Evolutionary conservation across 2,329 filamentous ascomycete genomes (phyloP).

Genomic region (Epichloe glyceriae): DNA sequence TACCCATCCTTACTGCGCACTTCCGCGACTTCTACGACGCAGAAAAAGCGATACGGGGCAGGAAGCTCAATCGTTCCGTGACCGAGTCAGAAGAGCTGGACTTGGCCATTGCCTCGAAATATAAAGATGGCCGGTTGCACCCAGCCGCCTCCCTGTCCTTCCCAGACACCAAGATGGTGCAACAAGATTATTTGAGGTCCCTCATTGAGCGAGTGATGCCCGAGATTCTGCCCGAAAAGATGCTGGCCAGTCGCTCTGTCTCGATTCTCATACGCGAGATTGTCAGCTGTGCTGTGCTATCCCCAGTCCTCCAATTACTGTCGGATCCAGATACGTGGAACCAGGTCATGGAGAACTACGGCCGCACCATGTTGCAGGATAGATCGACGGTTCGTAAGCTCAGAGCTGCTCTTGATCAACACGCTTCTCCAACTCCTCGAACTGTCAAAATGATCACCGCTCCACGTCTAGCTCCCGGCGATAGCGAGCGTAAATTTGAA

Average conservation of each 20-base stretch:
- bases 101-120: slow-evolving; percentile 89
- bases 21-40: slow-evolving; percentile 85
- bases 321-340: slow-evolving; percentile 97
- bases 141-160: slow-evolving; percentile 71
- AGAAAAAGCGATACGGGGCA: slow-evolving; percentile 74
- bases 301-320: slow-evolving; percentile 65
- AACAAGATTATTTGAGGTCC: slow-evolving; percentile 78
- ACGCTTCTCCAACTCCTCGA: slow-evolving; percentile 70
- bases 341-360: slow-evolving; percentile 81
- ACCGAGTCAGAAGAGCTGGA: slow-evolving; percentile 96
- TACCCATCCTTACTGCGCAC: slow-evolving; percentile 80
- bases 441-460: slow-evolving; percentile 53
- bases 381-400: slow-evolving; percentile 88
- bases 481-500: slow-evolving; percentile 88
- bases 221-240: slow-evolving; percentile 55
- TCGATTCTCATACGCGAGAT: slow-evolving; percentile 75
- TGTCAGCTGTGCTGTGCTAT: slow-evolving; percentile 81
- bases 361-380: slow-evolving; percentile 80
- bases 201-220: slow-evolving; percentile 63
- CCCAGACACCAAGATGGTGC: slow-evolving; percentile 69
- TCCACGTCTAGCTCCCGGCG: slow-evolving; percentile 65
- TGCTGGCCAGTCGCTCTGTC: slow-evolving; percentile 70
- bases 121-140: slow-evolving; percentile 77
- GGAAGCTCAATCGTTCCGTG: slow-evolving; percentile 74
- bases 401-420: slow-evolving; percentile 82